Evolutionary conservation across 352 stramenopile genomes (phyloP), one percentile per base, ranked within the genome.

Genomic region (Globisporangium cylindrosporum): DNA sequence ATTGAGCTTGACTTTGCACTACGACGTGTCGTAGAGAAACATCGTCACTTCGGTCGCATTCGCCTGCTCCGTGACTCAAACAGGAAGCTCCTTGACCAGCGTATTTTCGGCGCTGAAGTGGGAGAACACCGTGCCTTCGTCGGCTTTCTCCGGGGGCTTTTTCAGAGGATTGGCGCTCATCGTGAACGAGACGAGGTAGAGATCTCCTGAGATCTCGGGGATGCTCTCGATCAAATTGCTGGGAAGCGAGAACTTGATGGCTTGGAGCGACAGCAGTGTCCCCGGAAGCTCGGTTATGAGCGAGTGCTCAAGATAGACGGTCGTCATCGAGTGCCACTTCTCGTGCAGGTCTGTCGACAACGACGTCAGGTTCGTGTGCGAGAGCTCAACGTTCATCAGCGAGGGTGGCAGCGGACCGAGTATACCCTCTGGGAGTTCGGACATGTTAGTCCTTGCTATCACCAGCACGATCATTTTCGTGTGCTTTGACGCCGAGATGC

Each of bases 371-470:
- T 77, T 74, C 1, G 67, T 71, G 27, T 67, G 34, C 1, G 62
- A 62, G 15, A 79, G 67, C 38, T 76, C 66, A 57, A 79, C 64
- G 49, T 73, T 57, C 7, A 64, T 61, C 51, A 78, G 72, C 6
- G 43, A 56, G 7, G 10, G 6, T 6, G 62, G 63, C 20, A 70
- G 25, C 15, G 63, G 54, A 0, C 18, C 25, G 27, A 68, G 9
- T 5, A 70, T 65, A 7, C 57, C 65, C 15, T 70, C 46, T 0
- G 65, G 46, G 4, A 70, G 41, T 3, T 10, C 15, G 1, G 65
- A 65, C 43, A 70, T 58, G 56, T 70, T 70, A 4, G 29, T 59
- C 15, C 25, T 32, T 25, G n/a, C 15, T 3, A 68, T 4, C 4
- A 55, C 6, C 9, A 62, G 14, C 25, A 55, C 38, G 25, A 36